Conservation (phyloP, 495 filamentous ascomycete genomes). For the Trichoderma asperelloides region DNA sequence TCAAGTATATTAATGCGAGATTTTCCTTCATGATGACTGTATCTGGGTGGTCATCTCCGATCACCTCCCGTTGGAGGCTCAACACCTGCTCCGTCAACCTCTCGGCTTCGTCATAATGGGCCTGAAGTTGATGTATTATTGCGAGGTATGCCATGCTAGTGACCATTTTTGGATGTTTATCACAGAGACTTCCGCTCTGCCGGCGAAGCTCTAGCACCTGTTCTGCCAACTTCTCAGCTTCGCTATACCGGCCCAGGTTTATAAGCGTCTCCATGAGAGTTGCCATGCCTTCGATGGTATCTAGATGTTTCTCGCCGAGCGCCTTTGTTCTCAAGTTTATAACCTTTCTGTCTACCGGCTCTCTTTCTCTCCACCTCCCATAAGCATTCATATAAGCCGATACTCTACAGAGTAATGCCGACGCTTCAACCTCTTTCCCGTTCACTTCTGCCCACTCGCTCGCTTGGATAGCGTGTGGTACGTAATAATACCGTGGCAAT, state of each 20-base stretch:
- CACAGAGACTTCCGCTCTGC: constrained; percentile 18
- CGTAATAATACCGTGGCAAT: constrained; percentile 16
- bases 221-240: neutral
- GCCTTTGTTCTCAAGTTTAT: too few relatives aligned
- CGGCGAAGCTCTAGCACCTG: constrained; percentile 15
- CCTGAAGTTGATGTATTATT: constrained; percentile 16
- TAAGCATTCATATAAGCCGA: constrained; percentile 15
- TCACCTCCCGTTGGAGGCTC: too few relatives aligned
- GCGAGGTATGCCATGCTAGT: constrained; percentile 16
- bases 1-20: too few relatives aligned
- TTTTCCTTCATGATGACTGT: too few relatives aligned
- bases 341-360: constrained; percentile 14
- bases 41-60: too few relatives aligned
- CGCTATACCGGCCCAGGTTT: too few relatives aligned
- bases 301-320: constrained; percentile 24
- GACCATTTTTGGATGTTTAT: constrained; percentile 19
- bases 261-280: constrained; percentile 10
- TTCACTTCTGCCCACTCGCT: constrained; percentile 15
- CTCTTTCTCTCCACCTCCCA: constrained; percentile 14
- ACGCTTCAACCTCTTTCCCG: constrained; percentile 12
- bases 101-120: constrained; percentile 12
- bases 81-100: too few relatives aligned
- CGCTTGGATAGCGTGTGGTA: too few relatives aligned
- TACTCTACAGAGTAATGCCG: constrained; percentile 14
- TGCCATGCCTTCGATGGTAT: constrained; percentile 17